phyloP scores from a whole-genome alignment of 192 early-diverging fungal species.

The Mycoemilia scoparia region DNA sequence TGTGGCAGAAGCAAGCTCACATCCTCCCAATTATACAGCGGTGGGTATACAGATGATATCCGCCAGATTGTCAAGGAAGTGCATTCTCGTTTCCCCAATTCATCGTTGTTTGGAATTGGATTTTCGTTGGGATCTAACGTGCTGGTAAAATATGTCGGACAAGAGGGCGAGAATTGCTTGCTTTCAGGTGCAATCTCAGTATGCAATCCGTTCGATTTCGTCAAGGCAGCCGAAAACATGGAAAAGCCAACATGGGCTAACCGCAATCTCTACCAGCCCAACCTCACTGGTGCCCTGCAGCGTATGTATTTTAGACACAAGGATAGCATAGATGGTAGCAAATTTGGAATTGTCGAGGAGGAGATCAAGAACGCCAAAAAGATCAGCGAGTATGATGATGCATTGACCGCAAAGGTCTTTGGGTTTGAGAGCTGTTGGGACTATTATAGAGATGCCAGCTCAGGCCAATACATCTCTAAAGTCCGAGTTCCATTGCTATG shows the following conservation, averaged over 20 bases:
- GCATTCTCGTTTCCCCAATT: constrained; percentile 33
- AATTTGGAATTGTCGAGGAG: constrained; percentile 26
- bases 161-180: constrained; percentile 54
- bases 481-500: constrained; percentile 70
- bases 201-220: constrained; percentile 74
- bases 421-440: constrained; percentile 67
- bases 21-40: constrained; percentile 65
- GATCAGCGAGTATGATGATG: constrained; percentile 73
- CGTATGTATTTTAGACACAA: constrained; percentile 27
- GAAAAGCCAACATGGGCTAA: constrained; percentile 35
- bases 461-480: constrained; percentile 33
- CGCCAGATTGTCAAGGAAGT: constrained; percentile 17
- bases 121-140: constrained; percentile 89
- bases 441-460: constrained; percentile 54
- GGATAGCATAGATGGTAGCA: constrained; percentile 25
- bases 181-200: constrained; percentile 61
- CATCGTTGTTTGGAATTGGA: constrained; percentile 62
- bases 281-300: constrained; percentile 37
- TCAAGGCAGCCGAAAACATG: constrained; percentile 25
- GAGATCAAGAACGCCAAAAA: constrained; percentile 31
- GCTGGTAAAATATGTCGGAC: constrained; percentile 76
- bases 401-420: constrained; percentile 49
- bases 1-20: constrained; percentile 67
- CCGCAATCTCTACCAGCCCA: constrained; percentile 34
- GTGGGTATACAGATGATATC: constrained; percentile 62